Evolutionary conservation across 2,329 filamentous ascomycete species (phyloP).

Genomic region (Sarocladiaceae sp.): DNA sequence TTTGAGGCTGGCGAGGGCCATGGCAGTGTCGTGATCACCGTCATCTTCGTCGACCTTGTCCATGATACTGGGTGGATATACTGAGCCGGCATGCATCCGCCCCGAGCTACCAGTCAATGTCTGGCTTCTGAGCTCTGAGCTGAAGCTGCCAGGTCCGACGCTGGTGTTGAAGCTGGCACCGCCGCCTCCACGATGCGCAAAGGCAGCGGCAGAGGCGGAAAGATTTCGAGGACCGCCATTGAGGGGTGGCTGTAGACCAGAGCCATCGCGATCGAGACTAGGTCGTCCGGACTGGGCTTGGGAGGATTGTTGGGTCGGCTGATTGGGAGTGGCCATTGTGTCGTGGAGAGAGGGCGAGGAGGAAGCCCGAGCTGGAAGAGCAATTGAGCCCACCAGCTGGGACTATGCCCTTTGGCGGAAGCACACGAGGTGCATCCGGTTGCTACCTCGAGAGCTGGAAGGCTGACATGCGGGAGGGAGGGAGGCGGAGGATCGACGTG

Average conservation of each 20-base stretch:
- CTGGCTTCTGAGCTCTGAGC: conserved; percentile 72
- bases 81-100: conserved; percentile 27
- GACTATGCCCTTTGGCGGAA: conserved; percentile 29
- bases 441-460: conserved; percentile 13
- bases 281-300: conserved; percentile 19
- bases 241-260: conserved; percentile 39
- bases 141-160: conserved; percentile 78
- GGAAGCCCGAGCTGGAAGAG: conserved; percentile 15
- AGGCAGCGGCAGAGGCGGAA: conserved; percentile 42
- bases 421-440: conserved; percentile 28
- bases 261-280: conserved; percentile 51
- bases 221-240: conserved; percentile 44
- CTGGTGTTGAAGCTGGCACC: conserved; percentile 60
- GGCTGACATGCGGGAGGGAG: background rate
- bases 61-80: conserved; percentile 33
- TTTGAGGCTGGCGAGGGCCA: conserved; percentile 67
- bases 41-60: conserved; percentile 61
- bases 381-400: conserved; percentile 30
- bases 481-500: conserved; percentile 7
- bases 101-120: conserved; percentile 37
- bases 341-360: conserved; percentile 26
- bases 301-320: conserved; percentile 25
- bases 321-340: conserved; percentile 21
- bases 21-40: conserved; percentile 52
- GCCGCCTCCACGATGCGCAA: conserved; percentile 4